Conservation (phyloP, 192 early-diverging fungal genomes). For the Coemansia sp. region DNA sequence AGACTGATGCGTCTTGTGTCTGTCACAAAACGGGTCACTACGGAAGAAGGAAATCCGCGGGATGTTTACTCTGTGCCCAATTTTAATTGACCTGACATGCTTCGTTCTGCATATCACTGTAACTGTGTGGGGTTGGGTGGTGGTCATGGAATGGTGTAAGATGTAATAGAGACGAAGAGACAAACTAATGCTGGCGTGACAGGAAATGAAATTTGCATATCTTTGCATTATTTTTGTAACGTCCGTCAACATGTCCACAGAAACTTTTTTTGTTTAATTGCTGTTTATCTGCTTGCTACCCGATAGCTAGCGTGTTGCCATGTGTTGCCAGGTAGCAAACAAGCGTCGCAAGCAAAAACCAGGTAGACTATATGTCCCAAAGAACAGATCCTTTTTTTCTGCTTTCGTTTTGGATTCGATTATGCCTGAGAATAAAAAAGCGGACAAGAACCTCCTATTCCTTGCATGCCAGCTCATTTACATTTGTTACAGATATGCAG, state of each 20-base stretch:
- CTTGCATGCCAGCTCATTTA: not conserved
- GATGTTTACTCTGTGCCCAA: not conserved
- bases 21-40: not conserved
- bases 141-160: not conserved
- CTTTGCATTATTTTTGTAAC: not conserved
- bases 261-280: not conserved
- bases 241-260: not conserved
- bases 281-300: too few species aligned
- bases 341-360: too few species aligned
- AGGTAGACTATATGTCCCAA: too few species aligned
- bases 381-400: too few species aligned
- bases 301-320: too few species aligned
- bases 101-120: not conserved
- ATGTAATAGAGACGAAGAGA: not conserved
- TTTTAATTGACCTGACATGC: not conserved
- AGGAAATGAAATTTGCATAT: constrained; percentile 3
- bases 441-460: not conserved
- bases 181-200: not conserved
- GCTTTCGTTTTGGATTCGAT: too few species aligned
- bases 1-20: not conserved
- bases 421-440: too few species aligned
- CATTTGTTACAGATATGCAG: not conserved
- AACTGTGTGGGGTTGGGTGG: not conserved
- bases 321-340: too few species aligned
- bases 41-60: not conserved